These are phyloP conservation scores for Dryas octopetala DNA, from an alignment of 306 rosid species.

Conservation along the genomic window DNA sequence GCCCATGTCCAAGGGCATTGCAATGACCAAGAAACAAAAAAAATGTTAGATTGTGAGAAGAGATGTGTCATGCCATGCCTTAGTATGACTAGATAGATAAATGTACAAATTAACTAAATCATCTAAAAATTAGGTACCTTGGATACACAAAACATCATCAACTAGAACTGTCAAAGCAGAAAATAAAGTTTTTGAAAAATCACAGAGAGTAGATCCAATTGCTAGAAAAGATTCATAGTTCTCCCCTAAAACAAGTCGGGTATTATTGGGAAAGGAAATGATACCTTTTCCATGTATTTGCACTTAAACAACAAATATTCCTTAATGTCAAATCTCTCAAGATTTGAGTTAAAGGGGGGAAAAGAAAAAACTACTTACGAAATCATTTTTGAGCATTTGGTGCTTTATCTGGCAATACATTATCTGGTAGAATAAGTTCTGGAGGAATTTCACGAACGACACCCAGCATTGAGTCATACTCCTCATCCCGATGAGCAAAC, in stretches of 20 bases:
- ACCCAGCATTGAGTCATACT: slow-evolving; percentile 60
- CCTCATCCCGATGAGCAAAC: slow-evolving; percentile 63
- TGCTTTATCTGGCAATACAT: slow-evolving; percentile 65
- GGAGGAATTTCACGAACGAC: slow-evolving; percentile 63
- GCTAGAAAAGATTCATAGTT: slow-evolving; percentile 36
- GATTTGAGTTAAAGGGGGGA: slow-evolving; percentile 29
- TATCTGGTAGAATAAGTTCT: slow-evolving; percentile 60
- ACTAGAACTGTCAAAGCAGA: slow-evolving; percentile 42
- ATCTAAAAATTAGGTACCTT: slow-evolving; percentile 20
- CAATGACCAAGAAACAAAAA: too few species aligned
- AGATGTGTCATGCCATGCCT: background rate
- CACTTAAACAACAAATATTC: slow-evolving; percentile 40
- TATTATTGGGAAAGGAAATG: slow-evolving; percentile 65
- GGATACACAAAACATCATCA: slow-evolving; percentile 38
- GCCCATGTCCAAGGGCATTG: too few species aligned
- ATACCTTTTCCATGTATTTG: slow-evolving; percentile 54
- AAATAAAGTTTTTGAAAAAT: slow-evolving; percentile 27
- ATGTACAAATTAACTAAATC: slow-evolving; percentile 3
- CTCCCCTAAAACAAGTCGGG: slow-evolving; percentile 48
- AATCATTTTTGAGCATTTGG: slow-evolving; percentile 35
- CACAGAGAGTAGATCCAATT: slow-evolving; percentile 28
- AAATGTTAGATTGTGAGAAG: background rate
- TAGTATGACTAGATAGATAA: background rate
- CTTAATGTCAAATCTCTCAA: slow-evolving; percentile 40
- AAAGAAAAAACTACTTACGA: slow-evolving; percentile 23